Evolutionary conservation across 495 filamentous ascomycete genomes (phyloP).

Genomic region (Venustampulla echinocandica): DNA sequence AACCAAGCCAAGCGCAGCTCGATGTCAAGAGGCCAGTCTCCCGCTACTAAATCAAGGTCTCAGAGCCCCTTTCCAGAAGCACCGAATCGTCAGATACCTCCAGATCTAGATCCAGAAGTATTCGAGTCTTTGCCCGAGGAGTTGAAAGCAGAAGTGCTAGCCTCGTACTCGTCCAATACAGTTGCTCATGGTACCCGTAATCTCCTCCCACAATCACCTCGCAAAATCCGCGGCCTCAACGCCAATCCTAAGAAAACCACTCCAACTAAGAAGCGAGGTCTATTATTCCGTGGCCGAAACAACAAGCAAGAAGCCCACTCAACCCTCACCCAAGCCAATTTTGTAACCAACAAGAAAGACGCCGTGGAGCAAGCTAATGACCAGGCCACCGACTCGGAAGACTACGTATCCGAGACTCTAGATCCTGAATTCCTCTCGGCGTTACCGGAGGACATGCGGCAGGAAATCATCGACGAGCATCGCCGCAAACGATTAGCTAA

Average conservation of each 20-base stretch:
- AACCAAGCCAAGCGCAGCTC: constrained; percentile 27
- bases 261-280: constrained; percentile 49
- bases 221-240: constrained; percentile 39
- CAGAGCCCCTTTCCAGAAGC: constrained; percentile 6
- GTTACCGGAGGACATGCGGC: constrained; percentile 69
- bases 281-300: constrained; percentile 32
- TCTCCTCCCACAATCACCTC: constrained; percentile 49
- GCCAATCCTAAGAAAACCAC: constrained; percentile 42
- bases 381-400: constrained; percentile 17
- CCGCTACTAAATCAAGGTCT: constrained; percentile 11
- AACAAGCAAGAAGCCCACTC: constrained; percentile 33
- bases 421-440: constrained; percentile 71
- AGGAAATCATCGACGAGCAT: constrained; percentile 68
- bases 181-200: constrained; percentile 25
- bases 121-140: constrained; percentile 74
- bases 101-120: constrained; percentile 61
- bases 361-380: constrained; percentile 2
- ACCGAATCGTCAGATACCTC: constrained; percentile 7
- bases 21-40: constrained; percentile 13
- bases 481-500: constrained; percentile 45
- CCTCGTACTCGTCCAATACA: constrained; percentile 44
- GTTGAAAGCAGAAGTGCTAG: constrained; percentile 70
- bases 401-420: constrained; percentile 33
- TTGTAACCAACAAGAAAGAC: constrained; percentile 36
- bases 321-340: constrained; percentile 57